These are phyloP conservation scores for Blastocystis sp. DNA, from an alignment of 352 stramenopile genomes.

Conservation along the genomic window DNA sequence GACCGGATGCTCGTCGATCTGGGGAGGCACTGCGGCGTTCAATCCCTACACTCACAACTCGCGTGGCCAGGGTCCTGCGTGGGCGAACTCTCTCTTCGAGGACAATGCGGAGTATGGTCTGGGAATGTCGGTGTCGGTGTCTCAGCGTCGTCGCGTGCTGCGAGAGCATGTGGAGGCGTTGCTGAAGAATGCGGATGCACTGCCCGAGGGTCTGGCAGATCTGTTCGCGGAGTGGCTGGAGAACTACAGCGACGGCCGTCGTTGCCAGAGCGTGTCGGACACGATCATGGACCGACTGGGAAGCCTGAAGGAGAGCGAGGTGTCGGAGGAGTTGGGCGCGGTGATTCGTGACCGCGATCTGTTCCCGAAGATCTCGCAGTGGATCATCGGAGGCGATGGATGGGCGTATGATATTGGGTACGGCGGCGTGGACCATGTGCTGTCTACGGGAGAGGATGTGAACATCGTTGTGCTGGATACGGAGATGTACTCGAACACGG, in stretches of 20 bases:
- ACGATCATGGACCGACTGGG: conserved; percentile 59
- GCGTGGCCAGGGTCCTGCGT: conserved; percentile 65
- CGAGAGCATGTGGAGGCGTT: conserved; percentile 64
- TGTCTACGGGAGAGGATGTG: conserved; percentile 68
- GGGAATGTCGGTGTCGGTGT: conserved; percentile 26
- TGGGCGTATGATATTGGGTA: conserved; percentile 72
- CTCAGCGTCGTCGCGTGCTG: conserved; percentile 62
- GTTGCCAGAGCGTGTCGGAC: conserved; percentile 67
- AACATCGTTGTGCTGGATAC: conserved; percentile 71
- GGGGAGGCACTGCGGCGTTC: conserved; percentile 67
- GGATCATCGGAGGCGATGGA: conserved; percentile 70
- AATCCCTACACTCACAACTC: conserved; percentile 67
- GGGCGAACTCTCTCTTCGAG: conserved; percentile 68
- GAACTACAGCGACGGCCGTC: conserved; percentile 68
- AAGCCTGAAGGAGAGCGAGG: conserved; percentile 52
- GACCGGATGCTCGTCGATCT: conserved; percentile 68
- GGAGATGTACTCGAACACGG: conserved; percentile 70
- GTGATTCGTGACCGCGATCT: conserved; percentile 68
- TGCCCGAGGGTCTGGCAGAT: conserved; percentile 64
- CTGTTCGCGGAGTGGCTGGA: conserved; percentile 69
- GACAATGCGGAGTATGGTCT: conserved; percentile 69
- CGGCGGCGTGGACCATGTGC: conserved; percentile 68
- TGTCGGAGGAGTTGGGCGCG: conserved; percentile 62
- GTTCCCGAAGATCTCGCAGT: conserved; percentile 69
- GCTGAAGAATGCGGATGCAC: conserved; percentile 22